Evolutionary conservation across 495 filamentous ascomycete genomes (phyloP).

Genomic region (Pyronema domesticum): DNA sequence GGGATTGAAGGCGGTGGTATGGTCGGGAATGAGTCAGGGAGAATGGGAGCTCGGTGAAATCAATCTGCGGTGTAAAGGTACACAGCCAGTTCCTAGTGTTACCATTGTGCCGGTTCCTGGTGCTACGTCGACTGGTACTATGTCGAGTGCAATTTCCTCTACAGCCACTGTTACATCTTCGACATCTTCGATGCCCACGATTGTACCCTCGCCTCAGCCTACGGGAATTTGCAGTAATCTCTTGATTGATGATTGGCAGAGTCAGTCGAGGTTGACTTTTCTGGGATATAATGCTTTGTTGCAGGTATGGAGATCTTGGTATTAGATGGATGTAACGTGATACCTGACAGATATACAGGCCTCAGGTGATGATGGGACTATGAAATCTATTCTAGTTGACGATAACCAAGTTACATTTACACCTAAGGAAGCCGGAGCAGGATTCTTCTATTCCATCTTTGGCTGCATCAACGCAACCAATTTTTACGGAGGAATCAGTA

Average conservation of each 20-base stretch:
- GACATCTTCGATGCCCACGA: constrained; percentile 1
- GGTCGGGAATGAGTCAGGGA: too few relatives aligned
- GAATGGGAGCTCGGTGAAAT: too few relatives aligned
- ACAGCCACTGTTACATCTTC: constrained; percentile 3
- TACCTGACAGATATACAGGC: constrained; percentile 21
- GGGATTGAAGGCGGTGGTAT: too few relatives aligned
- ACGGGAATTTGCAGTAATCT: constrained; percentile 32
- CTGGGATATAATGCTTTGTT: constrained; percentile 44
- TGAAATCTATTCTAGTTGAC: constrained; percentile 39
- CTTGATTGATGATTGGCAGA: constrained; percentile 44
- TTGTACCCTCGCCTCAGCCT: not conserved
- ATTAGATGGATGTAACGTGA: too few relatives aligned
- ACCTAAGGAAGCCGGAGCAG: constrained; percentile 26
- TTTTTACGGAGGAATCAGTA: constrained; percentile 40
- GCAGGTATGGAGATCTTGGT: too few relatives aligned
- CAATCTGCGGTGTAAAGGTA: too few relatives aligned
- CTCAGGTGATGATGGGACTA: constrained; percentile 42
- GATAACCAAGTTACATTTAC: constrained; percentile 38
- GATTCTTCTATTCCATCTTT: constrained; percentile 43
- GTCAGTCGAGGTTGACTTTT: constrained; percentile 47
- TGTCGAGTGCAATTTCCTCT: constrained; percentile 18
- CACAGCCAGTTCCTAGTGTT: too few relatives aligned
- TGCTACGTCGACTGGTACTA: too few relatives aligned
- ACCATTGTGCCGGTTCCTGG: too few relatives aligned
- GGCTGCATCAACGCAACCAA: constrained; percentile 36